phyloP scores from a whole-genome alignment of 75 land plant species.

The Adiantum capillusveneris region DNA sequence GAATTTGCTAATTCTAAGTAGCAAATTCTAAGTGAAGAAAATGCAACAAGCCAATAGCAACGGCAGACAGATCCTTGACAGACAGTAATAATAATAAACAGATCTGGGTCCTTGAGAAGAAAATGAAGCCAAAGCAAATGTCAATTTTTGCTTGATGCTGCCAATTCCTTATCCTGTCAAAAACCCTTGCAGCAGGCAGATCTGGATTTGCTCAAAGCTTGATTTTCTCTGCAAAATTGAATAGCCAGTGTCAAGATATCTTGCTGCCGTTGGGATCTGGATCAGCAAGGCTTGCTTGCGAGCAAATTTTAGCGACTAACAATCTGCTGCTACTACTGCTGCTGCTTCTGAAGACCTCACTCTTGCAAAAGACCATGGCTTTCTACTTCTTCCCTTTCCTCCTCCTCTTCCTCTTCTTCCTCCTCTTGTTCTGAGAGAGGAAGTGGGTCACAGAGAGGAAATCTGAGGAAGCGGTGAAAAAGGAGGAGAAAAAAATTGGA shows the following conservation, averaged over 20 bases:
- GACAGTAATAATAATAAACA: background rate
- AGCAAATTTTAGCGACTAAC: background rate
- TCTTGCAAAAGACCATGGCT: background rate
- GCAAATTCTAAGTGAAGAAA: background rate
- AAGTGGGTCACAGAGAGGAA: background rate
- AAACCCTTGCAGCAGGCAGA: too few species aligned
- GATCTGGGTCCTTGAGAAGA: too few species aligned
- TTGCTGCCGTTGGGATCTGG: background rate
- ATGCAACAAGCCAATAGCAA: background rate
- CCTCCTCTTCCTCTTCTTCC: background rate
- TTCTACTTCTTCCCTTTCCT: background rate
- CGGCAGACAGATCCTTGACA: background rate
- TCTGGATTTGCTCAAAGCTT: too few species aligned
- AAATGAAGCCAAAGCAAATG: too few species aligned
- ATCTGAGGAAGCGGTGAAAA: background rate
- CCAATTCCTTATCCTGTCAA: too few species aligned
- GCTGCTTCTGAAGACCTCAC: background rate
- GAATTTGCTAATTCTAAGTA: too few species aligned
- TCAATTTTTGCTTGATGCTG: too few species aligned
- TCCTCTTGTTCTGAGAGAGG: background rate
- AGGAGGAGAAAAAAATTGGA: too few species aligned
- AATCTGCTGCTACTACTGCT: background rate
- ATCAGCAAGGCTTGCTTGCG: background rate
- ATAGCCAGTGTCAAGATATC: slow-evolving; percentile 3
- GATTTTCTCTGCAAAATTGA: background rate